Base-by-base conservation (phyloP, 2,329 filamentous ascomycete genomes). In the Chaetomiaceae sp. region DNA sequence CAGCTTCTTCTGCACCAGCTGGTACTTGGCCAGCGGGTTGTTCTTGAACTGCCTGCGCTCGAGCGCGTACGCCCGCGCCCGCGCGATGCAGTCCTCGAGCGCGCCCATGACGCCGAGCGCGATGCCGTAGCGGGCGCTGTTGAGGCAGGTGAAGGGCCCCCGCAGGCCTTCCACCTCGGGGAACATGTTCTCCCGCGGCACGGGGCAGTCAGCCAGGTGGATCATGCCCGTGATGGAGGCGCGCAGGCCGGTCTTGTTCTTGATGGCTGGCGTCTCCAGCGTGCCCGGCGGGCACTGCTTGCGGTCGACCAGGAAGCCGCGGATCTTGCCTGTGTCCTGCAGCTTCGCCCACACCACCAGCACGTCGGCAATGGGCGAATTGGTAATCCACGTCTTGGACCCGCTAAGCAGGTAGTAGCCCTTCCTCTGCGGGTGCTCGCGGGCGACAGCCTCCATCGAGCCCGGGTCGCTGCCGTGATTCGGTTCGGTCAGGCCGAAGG, bases 171-270 rank as follows among this genome's bases (percentile, higher is more conserved):
- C 87, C 5, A 95, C 78, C 1, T 86, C 79, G 1, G 90, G 90
- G 60, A 98, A 89, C 89, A 98, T 95, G 70, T 96, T 95, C 58
- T 81, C 86, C 56, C 84, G 81, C 0, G 89, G 83, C 0, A 98
- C 88, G 1, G 93, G 91, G 56, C 87, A 90, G 53, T 86, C 82
- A 54, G 96, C 91, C 62, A 98, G 77, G 58, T 95, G 89, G 56
- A 98, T 96, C 93, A 97, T 97, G 47, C 93, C 93, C 1, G 93
- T 98, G 53, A 96, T 86, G 11, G 88, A 95, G 11, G 93, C 93
- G 48, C 93, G 78, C 26, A 98, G 79, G 2, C 90, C 93, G 52
- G 86, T 96, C 77, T 98, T 98, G 71, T 97, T 81, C 73, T 94
- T 94, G 65, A 98, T 84, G 11, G 86, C 72, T 1, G 93, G 93